A percentile compares a stretch with the other conserved stretches of the same genome.
These are phyloP conservation scores for Azolla pinnata DNA, from an alignment of 75 land plant species.

Conservation along the genomic window DNA sequence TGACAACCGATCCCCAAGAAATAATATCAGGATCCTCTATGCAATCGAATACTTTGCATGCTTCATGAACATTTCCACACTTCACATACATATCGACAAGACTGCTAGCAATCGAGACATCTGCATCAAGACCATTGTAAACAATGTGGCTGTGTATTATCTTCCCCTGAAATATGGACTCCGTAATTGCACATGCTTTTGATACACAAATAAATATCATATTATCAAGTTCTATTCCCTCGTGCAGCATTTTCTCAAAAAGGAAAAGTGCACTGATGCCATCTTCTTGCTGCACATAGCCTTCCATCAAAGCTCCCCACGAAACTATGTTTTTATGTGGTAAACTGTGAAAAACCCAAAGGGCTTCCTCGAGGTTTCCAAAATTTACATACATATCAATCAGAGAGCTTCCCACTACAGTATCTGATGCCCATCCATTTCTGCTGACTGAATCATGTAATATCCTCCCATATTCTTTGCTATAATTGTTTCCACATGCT, in stretches of 20 bases:
- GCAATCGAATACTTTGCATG: constrained; percentile 9
- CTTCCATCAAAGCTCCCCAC: constrained; percentile 51
- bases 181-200: neutral
- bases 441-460: constrained; percentile 27
- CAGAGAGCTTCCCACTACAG: constrained; percentile 41
- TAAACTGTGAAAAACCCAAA: constrained; percentile 26
- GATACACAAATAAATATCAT: neutral
- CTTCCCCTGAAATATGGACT: constrained; percentile 6
- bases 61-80: constrained; percentile 14
- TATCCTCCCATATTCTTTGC: constrained; percentile 29
- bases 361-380: constrained; percentile 22
- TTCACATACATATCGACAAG: constrained; percentile 21
- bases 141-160: constrained; percentile 9
- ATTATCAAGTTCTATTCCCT: neutral
- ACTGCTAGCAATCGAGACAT: constrained; percentile 7
- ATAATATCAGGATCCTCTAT: constrained; percentile 11
- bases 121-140: constrained; percentile 3
- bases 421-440: no score
- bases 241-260: neutral
- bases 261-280: neutral
- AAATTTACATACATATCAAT: constrained; percentile 55
- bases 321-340: constrained; percentile 31
- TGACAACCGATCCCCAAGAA: constrained; percentile 20
- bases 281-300: constrained; percentile 7
- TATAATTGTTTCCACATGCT: constrained; percentile 14